phyloP scores from a whole-genome alignment of 83 land plant species.

The Isoetes engelmannii region DNA sequence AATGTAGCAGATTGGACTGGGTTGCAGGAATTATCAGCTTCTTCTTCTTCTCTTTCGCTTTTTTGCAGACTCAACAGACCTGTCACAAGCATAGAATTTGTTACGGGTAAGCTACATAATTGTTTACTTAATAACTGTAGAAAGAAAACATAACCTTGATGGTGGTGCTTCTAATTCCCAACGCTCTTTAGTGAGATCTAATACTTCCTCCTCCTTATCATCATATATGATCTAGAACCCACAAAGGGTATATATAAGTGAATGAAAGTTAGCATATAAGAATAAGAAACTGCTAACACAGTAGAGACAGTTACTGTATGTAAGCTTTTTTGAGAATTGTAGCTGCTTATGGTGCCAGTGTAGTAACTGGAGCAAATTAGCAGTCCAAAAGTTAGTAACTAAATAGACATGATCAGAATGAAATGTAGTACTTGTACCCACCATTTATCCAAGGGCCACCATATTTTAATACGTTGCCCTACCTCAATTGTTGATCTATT shows the following conservation, averaged over 20 bases:
- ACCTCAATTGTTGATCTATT: neutral
- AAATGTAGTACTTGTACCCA: neutral
- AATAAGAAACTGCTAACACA: neutral
- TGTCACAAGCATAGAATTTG: too few relatives aligned
- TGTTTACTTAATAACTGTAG: too few relatives aligned
- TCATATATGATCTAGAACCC: conserved; percentile 27
- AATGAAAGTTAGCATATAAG: neutral
- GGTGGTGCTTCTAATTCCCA: conserved; percentile 10
- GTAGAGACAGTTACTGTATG: conserved; percentile 17
- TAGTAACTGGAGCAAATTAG: conserved; percentile 22
- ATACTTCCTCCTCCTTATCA: conserved; percentile 25
- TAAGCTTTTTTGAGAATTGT: conserved; percentile 19
- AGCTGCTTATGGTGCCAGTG: conserved; percentile 15
- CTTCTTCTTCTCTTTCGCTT: too few relatives aligned
- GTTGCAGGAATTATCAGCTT: too few relatives aligned
- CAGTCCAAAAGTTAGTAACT: neutral
- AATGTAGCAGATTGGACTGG: too few relatives aligned
- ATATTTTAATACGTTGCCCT: conserved; percentile 21
- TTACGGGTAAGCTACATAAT: too few relatives aligned
- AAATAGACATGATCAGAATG: neutral
- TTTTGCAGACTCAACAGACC: too few relatives aligned
- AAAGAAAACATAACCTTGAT: too few relatives aligned
- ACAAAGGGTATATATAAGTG: neutral
- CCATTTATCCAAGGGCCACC: conserved; percentile 35
- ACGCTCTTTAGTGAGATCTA: conserved; percentile 25